Conservation (phyloP, 1,139 yeast genomes). For the Yamadazyma conglobata region DNA sequence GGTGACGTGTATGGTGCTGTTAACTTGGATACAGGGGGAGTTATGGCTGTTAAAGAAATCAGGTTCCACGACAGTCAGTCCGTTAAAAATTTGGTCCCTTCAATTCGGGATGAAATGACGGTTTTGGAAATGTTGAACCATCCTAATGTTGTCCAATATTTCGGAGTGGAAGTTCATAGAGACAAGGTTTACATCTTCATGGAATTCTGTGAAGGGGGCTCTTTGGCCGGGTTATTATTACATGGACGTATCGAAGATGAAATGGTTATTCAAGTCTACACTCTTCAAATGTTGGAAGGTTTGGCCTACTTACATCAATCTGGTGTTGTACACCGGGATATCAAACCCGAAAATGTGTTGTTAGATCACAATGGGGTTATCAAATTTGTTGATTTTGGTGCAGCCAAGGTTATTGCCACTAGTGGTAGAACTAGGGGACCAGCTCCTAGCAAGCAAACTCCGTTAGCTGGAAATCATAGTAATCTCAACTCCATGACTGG, state of each 20-base stretch:
- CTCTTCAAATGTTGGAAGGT: conserved; percentile 93
- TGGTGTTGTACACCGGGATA: conserved; percentile 96
- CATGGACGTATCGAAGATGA: conserved; percentile 97
- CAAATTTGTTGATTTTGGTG: conserved; percentile 95
- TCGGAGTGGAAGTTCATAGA: conserved; percentile 95
- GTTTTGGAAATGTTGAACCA: conserved; percentile 92
- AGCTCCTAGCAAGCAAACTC: conserved; percentile 14
- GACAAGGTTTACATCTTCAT: conserved; percentile 93
- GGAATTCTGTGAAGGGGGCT: conserved; percentile 98
- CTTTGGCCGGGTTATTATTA: conserved; percentile 70
- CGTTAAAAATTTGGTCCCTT: conserved; percentile 79
- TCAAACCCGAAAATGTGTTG: conserved; percentile 91
- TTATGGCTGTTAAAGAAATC: conserved; percentile 95
- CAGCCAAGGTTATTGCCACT: conserved; percentile 89
- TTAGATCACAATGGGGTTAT: conserved; percentile 91
- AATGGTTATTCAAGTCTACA: conserved; percentile 84
- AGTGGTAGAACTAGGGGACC: conserved; percentile 48
- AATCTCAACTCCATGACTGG: conserved; percentile 70
- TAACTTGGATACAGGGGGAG: conserved; percentile 91
- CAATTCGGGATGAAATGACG: conserved; percentile 94
- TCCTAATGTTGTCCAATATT: conserved; percentile 94
- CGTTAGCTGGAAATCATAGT: conserved; percentile 16
- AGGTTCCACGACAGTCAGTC: conserved; percentile 87
- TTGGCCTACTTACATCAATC: conserved; percentile 90
- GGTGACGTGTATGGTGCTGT: conserved; percentile 93